Evolutionary conservation across 1,284 basidiomycete species (phyloP).

Genomic region (Coniferiporia weirii): DNA sequence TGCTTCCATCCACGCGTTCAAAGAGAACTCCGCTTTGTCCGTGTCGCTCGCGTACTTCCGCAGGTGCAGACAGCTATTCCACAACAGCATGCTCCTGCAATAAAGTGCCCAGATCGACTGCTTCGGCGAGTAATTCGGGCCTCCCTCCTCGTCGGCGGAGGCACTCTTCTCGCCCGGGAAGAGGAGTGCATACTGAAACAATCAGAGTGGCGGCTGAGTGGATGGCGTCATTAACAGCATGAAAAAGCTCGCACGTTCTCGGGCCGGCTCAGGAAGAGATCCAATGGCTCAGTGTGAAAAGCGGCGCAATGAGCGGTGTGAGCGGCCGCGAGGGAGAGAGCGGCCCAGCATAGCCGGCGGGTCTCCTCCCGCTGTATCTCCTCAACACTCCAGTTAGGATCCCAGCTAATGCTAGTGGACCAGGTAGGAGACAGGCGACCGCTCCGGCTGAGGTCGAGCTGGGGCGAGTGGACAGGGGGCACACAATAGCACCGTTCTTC

Average conservation of each 20-base stretch:
- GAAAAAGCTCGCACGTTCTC: constrained; percentile 47
- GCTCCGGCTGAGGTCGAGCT: constrained; percentile 31
- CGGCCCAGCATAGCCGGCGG: constrained; percentile 67
- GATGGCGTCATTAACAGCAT: constrained; percentile 15
- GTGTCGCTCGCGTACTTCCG: constrained; percentile 40
- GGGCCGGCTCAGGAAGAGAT: constrained; percentile 55
- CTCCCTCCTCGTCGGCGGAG: constrained; percentile 34
- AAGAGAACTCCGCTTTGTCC: constrained; percentile 52
- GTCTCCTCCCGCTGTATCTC: constrained; percentile 63
- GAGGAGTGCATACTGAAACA: constrained; percentile 44
- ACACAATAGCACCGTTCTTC: constrained; percentile 37
- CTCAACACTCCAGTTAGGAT: constrained; percentile 44
- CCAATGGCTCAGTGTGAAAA: constrained; percentile 49
- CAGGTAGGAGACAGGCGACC: constrained; percentile 40
- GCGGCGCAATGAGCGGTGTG: constrained; percentile 63
- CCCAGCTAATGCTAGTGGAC: constrained; percentile 56
- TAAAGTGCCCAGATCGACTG: constrained; percentile 75
- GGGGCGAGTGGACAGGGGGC: constrained; percentile 30
- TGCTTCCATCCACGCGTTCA: constrained; percentile 57
- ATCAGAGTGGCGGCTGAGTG: constrained; percentile 27
- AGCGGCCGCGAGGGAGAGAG: constrained; percentile 56
- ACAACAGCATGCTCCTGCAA: constrained; percentile 72
- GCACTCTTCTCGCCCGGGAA: constrained; percentile 60
- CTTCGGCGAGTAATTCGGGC: constrained; percentile 45
- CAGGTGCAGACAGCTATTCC: constrained; percentile 59